phyloP scores from a whole-genome alignment of 306 rosid species.

The Albizia julibrissin region DNA sequence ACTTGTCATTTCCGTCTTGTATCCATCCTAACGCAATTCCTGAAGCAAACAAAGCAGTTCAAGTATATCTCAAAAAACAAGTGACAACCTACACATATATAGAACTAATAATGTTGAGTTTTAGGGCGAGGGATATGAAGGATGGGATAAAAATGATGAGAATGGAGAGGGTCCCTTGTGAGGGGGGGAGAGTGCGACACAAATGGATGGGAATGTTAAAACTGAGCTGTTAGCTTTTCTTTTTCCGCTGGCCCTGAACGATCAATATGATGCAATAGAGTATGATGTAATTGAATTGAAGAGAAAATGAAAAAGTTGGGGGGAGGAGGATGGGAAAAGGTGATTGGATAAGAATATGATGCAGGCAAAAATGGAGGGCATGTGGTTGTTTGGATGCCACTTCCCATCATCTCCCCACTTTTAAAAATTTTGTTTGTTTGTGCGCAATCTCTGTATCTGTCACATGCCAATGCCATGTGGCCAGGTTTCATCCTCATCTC shows the following conservation, averaged over 20 bases:
- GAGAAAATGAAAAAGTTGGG: background rate
- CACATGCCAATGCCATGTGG: slow-evolving; percentile 42
- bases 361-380: slow-evolving; percentile 51
- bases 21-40: no score
- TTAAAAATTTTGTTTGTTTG: slow-evolving; percentile 29
- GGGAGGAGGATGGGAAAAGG: slow-evolving; percentile 16
- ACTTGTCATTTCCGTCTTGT: slow-evolving; percentile 6
- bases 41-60: no score
- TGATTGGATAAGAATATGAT: slow-evolving; percentile 37
- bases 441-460: slow-evolving; percentile 26
- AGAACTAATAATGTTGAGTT: no score
- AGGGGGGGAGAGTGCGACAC: no score
- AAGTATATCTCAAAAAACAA: no score
- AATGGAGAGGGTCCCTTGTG: no score
- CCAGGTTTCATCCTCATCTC: slow-evolving; percentile 66
- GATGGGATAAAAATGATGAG: no score
- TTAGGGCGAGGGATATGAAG: no score
- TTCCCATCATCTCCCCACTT: slow-evolving; percentile 46
- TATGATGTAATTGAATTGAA: background rate
- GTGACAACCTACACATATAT: no score
- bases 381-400: slow-evolving; percentile 67
- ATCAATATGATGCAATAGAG: background rate
- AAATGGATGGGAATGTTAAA: no score
- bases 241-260: background rate
- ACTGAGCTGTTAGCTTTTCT: no score